Evolutionary conservation across 2,329 filamentous ascomycete genomes (phyloP).

Genomic region (Sporothrix humicola): DNA sequence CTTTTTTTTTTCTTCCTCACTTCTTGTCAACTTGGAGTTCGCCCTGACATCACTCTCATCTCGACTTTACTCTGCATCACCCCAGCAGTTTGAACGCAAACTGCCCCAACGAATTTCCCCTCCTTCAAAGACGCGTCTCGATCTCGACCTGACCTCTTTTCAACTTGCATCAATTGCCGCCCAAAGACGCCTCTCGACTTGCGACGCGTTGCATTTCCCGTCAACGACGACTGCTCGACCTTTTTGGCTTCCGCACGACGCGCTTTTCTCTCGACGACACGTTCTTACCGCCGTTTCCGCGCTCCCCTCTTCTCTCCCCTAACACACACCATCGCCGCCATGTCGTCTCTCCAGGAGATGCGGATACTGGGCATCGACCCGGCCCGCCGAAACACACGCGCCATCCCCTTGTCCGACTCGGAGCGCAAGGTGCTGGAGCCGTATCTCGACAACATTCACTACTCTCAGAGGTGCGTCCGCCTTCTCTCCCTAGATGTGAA

Average conservation of each 20-base stretch:
- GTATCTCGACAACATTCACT: conserved; percentile 92
- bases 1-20: conserved; percentile 18
- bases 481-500: conserved; percentile 63
- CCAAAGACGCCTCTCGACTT: neutral
- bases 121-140: neutral
- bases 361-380: conserved; percentile 72
- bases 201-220: neutral
- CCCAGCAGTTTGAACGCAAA: no score
- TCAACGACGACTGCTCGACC: neutral
- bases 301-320: neutral
- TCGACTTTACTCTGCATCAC: neutral
- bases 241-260: neutral
- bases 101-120: neutral
- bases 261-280: neutral
- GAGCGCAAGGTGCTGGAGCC: conserved; percentile 88
- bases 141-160: neutral
- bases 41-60: neutral
- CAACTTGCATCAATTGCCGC: neutral
- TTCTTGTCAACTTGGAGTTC: neutral
- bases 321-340: conserved; percentile 10
- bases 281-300: neutral
- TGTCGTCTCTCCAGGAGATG: conserved; percentile 38
- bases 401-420: conserved; percentile 76
- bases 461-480: conserved; percentile 60
- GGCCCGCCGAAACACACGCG: conserved; percentile 83